Evolutionary conservation across 805 yeast genomes (phyloP), one percentile per base, ranked within the genome.

Genomic region (Isabelozyma gotoi): DNA sequence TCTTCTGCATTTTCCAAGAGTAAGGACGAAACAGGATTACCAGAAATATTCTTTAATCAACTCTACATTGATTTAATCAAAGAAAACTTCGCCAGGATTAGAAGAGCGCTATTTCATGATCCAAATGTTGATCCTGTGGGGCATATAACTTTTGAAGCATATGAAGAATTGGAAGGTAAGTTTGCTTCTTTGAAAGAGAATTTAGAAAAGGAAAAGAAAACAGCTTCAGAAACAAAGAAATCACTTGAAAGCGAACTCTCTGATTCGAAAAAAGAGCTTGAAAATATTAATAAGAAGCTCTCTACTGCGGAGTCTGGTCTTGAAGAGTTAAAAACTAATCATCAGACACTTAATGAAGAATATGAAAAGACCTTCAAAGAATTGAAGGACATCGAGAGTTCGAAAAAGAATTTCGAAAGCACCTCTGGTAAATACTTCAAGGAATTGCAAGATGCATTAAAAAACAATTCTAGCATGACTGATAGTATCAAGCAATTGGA

Each of bases 11-110:
- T 78, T 18, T 68, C 72, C 14, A 78, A 83, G 2, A 71, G 72
- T 3, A 76, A 78, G 48, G 96, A 89, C 58, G 84, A 81, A 2
- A 82, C 96, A 1, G 99, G 99, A 1, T 74, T 92, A 34, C 99
- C 98, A 0, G 80, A 81, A 45, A 85, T 92, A 1, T 89, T 77
- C 54, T 85, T 94, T 56, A 84, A 83, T 45, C 59, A 77, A 0
- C 64, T 73, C 2, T 88, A 88, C 58, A 81, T 87, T 3, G 68
- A 67, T 3, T 66, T 90, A 40, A 67, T 94, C 35, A 82, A 81
- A 48, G 94, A 85, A 2, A 85, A 88, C 53, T 80, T 76, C 48
- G 51, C 64, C 7, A 74, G 97, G 45, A 79, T 94, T 19, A 77
- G 77, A 48, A 76, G 82, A 36, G 84, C 96, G 0, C 65, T 92